Evolutionary conservation across 257 asterid genomes (phyloP).

Genomic region (Solanum medicagineum): DNA sequence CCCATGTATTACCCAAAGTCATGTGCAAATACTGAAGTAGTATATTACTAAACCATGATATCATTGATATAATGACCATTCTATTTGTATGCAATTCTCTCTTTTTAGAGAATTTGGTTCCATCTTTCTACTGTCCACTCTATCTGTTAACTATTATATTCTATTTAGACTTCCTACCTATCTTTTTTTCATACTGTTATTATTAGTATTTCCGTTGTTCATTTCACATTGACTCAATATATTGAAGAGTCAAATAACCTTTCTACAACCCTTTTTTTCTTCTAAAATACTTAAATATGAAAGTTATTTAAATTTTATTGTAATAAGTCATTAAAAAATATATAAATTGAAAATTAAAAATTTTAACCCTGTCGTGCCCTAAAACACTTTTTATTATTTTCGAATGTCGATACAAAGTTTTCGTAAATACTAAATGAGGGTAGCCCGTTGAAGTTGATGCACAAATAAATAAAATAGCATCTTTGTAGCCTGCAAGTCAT

Average conservation of each 20-base stretch:
- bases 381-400: too few species aligned
- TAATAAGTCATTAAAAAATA: too few species aligned
- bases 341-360: too few species aligned
- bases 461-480: too few species aligned
- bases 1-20: too few species aligned
- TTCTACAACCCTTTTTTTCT: neutral
- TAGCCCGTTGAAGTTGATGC: too few species aligned
- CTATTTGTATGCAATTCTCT: neutral
- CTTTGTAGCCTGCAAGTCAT: too few species aligned
- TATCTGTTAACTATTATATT: too few species aligned
- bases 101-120: neutral
- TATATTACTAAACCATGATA: too few species aligned
- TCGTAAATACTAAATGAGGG: neutral
- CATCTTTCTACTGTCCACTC: neutral
- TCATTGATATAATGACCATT: too few species aligned
- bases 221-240: neutral
- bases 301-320: neutral
- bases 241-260: neutral
- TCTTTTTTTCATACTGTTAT: neutral
- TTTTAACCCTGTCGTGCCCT: neutral
- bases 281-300: neutral
- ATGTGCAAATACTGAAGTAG: too few species aligned
- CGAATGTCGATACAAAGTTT: neutral
- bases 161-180: neutral
- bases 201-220: neutral